Evolutionary conservation across 2,329 filamentous ascomycete genomes (phyloP), one percentile per base, ranked within the genome.

Genomic region (Claviceps capensis): DNA sequence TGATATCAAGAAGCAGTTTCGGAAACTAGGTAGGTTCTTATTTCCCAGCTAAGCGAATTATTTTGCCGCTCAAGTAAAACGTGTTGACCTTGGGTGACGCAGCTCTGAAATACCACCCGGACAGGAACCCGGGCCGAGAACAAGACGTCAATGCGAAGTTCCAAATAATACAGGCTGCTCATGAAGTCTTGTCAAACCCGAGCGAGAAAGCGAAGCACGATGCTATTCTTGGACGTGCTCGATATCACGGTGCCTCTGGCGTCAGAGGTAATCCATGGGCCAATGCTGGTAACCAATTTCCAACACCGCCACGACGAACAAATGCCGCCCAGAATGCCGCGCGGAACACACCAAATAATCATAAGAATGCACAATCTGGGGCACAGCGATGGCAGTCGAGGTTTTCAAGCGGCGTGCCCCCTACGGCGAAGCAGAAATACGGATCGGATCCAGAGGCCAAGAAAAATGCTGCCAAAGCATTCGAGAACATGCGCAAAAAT

Each of bases 21-120:
- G 85, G 59, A 89, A 88, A 67, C 78, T 95, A 62, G 85, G 85
- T 88, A 71, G 53, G 73, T 19, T 4, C 8, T 11, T 45, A 16
- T 13, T 22, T 16, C 5, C 5, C 14, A 11, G 13, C 13, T 11
- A 8, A 13, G 23, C 17, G 23, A 38, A n/a, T 22, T 23, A 8
- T 8, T 42, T 19, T 34, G n/a, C 6, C 3, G 1, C 4, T 2
- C 2, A 23, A 44, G 14, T 3, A 44, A 44, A 44, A 44, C 11
- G 16, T 55, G 46, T 62, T 67, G 57, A 70, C 58, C 5, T 34
- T 34, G 22, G 11, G 11, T 38, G 23, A 4, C 4, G 19, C 53
- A 88, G 88, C 88, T 47, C 73, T 94, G 47, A 86, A 86, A 66
- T 94, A 86, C 62, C 89, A 95, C 62, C 89, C 89, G 7, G 89